Percentiles rank a stretch among this genome's conserved stretches.
These are phyloP conservation scores for Friedmanniomyces endolithicus DNA, from an alignment of 495 filamentous ascomycete species.

Conservation along the genomic window DNA sequence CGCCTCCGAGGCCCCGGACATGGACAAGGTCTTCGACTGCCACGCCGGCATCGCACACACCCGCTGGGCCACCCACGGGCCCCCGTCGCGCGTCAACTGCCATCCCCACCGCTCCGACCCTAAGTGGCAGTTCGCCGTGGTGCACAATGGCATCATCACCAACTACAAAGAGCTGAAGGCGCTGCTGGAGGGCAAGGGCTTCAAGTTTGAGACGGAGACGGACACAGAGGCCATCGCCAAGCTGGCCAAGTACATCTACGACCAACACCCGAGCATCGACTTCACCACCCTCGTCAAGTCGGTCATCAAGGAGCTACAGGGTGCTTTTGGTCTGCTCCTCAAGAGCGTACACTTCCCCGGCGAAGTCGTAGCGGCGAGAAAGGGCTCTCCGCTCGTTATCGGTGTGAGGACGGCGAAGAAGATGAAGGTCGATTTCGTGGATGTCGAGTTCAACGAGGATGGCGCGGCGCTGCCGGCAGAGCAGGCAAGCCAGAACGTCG, in stretches of 20 bases:
- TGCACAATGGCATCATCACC: constrained; percentile 99
- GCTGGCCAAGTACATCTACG: constrained; percentile 94
- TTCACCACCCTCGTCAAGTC: constrained; percentile 95
- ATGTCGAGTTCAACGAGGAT: constrained; percentile 69
- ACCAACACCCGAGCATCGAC: constrained; percentile 85
- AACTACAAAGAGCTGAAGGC: constrained; percentile 99
- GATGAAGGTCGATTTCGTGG: constrained; percentile 99
- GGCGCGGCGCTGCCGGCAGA: constrained; percentile 73
- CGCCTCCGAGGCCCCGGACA: constrained; percentile 65
- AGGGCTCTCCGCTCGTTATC: constrained; percentile 92
- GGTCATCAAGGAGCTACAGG: constrained; percentile 95
- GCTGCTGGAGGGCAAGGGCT: constrained; percentile 83
- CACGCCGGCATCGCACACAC: constrained; percentile 98
- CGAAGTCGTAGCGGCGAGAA: constrained; percentile 93
- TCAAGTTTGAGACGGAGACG: constrained; percentile 96
- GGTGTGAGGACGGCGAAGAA: constrained; percentile 91
- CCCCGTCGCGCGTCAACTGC: constrained; percentile 87
- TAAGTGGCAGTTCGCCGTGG: constrained; percentile 89
- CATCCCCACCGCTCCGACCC: constrained; percentile 87
- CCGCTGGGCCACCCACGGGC: constrained; percentile 94
- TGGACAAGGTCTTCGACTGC: constrained; percentile 86
- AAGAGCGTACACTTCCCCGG: constrained; percentile 98
- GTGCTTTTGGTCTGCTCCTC: constrained; percentile 88
- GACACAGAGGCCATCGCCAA: constrained; percentile 99
- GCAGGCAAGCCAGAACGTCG: constrained; percentile 89